phyloP scores from a whole-genome alignment of 2,329 filamentous ascomycete species.

The Stachybotrys chartarum region DNA sequence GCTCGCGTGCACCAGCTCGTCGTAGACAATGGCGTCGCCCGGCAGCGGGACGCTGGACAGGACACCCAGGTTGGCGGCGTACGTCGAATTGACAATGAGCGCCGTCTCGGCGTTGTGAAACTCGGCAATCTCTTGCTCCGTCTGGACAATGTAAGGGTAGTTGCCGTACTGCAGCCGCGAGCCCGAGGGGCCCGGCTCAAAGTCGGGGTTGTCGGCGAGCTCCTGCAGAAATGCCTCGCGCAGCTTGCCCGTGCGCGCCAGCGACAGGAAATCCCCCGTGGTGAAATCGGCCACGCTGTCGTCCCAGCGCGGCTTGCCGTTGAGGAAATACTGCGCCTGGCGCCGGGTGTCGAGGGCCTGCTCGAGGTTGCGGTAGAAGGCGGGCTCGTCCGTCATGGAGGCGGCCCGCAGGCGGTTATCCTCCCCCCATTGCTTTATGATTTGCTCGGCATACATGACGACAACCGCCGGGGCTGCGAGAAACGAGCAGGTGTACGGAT shows the following conservation, averaged over 20 bases:
- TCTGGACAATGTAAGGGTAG: conserved; percentile 40
- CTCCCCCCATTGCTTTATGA: background rate
- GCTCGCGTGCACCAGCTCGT: conserved; percentile 60
- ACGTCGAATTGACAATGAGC: conserved; percentile 53
- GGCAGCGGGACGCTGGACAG: conserved; percentile 38
- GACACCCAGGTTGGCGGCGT: conserved; percentile 44
- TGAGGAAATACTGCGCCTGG: conserved; percentile 10
- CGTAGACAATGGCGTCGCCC: conserved; percentile 50
- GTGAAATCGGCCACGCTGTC: conserved; percentile 42
- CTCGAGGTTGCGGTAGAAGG: conserved; percentile 15
- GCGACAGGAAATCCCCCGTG: conserved; percentile 59
- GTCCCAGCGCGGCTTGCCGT: conserved; percentile 10
- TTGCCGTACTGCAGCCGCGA: conserved; percentile 61
- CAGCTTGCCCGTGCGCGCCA: conserved; percentile 38
- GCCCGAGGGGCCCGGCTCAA: conserved; percentile 45
- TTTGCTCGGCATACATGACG: background rate
- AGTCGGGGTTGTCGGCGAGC: conserved; percentile 5
- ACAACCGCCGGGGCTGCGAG: background rate
- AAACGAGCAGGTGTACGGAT: too few species aligned
- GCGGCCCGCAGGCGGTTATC: background rate
- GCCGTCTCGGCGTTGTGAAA: conserved; percentile 53
- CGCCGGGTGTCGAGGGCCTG: conserved; percentile 15
- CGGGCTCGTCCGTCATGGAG: background rate
- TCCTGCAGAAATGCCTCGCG: conserved; percentile 38
- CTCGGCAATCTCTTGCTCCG: conserved; percentile 50